A percentile compares a stretch with the other conserved stretches of the same genome.
phyloP scores from a whole-genome alignment of 2,329 filamentous ascomycete genomes.

The Aspergillaceae sp. region DNA sequence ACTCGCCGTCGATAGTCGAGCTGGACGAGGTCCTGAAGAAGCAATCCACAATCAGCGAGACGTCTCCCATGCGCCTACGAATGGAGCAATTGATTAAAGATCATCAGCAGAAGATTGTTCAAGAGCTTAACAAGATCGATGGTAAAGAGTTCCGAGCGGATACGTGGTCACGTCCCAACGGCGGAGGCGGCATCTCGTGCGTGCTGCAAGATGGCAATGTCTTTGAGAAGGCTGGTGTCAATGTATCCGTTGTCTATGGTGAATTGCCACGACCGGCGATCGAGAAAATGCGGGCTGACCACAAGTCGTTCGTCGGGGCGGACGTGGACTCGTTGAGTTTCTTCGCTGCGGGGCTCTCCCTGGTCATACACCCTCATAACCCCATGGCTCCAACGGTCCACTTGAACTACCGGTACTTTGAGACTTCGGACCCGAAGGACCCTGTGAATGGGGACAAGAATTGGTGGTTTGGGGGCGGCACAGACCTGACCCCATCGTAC shows the following conservation, averaged over 20 bases:
- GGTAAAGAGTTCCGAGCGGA: slow-evolving; percentile 74
- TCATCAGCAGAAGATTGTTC: slow-evolving; percentile 81
- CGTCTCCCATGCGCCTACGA: slow-evolving; percentile 90
- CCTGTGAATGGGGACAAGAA: slow-evolving; percentile 55
- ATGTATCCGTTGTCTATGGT: slow-evolving; percentile 91
- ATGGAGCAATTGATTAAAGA: slow-evolving; percentile 97
- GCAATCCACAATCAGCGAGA: slow-evolving; percentile 62
- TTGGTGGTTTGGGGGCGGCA: slow-evolving; percentile 98
- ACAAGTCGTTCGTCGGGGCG: slow-evolving; percentile 74
- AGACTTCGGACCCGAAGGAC: slow-evolving; percentile 80
- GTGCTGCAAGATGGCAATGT: slow-evolving; percentile 93
- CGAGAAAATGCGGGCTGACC: slow-evolving; percentile 85
- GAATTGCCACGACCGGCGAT: slow-evolving; percentile 80
- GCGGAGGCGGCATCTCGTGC: slow-evolving; percentile 87
- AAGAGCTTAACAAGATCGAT: slow-evolving; percentile 73
- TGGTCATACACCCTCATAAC: slow-evolving; percentile 89
- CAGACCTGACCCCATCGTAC: slow-evolving; percentile 85
- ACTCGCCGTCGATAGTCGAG: slow-evolving; percentile 63
- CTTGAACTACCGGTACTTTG: slow-evolving; percentile 97
- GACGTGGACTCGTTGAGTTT: slow-evolving; percentile 79
- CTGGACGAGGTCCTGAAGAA: slow-evolving; percentile 74
- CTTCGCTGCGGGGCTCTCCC: slow-evolving; percentile 86
- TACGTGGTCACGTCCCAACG: slow-evolving; percentile 77
- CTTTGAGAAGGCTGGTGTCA: slow-evolving; percentile 95
- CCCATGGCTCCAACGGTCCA: slow-evolving; percentile 97